These are phyloP conservation scores for Adansonia gregorii DNA, from an alignment of 441 rosid species.

Conservation along the genomic window DNA sequence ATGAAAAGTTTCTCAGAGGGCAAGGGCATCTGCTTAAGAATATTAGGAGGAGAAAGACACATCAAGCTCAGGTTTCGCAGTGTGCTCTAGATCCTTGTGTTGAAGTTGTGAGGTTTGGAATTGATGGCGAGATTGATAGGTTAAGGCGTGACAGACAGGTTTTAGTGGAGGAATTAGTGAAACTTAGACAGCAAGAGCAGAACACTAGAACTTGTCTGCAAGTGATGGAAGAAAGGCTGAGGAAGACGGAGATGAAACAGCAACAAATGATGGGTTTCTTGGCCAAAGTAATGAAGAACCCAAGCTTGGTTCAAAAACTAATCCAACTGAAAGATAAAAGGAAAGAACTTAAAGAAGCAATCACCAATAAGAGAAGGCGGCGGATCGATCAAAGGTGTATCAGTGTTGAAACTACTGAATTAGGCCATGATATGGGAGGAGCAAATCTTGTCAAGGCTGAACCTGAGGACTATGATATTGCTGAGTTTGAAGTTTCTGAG, in stretches of 20 bases:
- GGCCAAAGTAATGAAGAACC: constrained; percentile 76
- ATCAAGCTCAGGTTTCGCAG: constrained; percentile 42
- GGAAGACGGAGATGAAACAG: constrained; percentile 70
- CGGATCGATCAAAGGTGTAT: constrained; percentile 51
- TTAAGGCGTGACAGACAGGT: constrained; percentile 58
- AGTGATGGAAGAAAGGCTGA: constrained; percentile 66
- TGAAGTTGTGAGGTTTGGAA: constrained; percentile 38
- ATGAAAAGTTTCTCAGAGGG: constrained; percentile 87
- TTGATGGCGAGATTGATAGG: no score
- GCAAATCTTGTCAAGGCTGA: constrained; percentile 44
- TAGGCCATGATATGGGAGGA: constrained; percentile 29
- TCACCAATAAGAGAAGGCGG: constrained; percentile 59
- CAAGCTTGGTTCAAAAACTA: constrained; percentile 63
- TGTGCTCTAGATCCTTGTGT: constrained; percentile 58
- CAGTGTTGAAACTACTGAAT: constrained; percentile 37
- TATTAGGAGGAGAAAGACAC: constrained; percentile 66
- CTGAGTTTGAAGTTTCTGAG: constrained; percentile 49
- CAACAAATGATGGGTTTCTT: constrained; percentile 80
- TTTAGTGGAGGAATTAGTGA: constrained; percentile 72
- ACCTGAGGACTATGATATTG: constrained; percentile 43
- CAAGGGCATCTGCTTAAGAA: constrained; percentile 79
- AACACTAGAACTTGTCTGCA: constrained; percentile 57
- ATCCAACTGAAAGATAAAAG: constrained; percentile 54
- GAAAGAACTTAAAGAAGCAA: constrained; percentile 62
- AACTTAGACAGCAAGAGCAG: constrained; percentile 79